These are phyloP conservation scores for Acarospora socialis DNA, from an alignment of 2,329 filamentous ascomycete genomes.

Conservation along the genomic window DNA sequence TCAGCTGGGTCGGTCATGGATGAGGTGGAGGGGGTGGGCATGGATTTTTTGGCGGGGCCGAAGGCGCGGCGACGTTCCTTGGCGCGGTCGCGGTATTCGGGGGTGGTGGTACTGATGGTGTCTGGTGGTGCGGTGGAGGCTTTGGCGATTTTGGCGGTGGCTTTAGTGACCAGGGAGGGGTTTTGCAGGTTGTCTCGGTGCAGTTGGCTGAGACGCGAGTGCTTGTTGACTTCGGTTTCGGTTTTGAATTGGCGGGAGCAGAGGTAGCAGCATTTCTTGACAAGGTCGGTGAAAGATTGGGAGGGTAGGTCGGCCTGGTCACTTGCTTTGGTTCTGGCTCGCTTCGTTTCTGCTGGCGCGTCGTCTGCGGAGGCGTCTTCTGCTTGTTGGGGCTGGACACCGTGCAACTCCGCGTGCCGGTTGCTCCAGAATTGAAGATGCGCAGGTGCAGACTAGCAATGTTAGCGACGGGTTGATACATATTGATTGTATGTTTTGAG, in stretches of 20 bases:
- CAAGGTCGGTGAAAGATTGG: conserved; percentile 47
- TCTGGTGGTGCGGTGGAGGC: conserved; percentile 6
- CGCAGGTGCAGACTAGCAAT: conserved; percentile 34
- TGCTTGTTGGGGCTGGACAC: conserved; percentile 23
- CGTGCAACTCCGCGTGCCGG: conserved; percentile 53
- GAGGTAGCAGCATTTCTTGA: conserved; percentile 45
- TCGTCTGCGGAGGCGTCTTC: not conserved
- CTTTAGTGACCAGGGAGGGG: conserved; percentile 27
- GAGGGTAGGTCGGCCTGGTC: conserved; percentile 20
- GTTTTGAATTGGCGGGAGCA: conserved; percentile 45
- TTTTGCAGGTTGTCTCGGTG: conserved; percentile 43
- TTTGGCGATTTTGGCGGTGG: conserved; percentile 25
- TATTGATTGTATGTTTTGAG: not conserved
- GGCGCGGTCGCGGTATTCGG: conserved; percentile 34
- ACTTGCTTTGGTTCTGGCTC: not conserved
- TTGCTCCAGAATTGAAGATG: conserved; percentile 60
- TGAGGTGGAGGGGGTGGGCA: conserved; percentile 14
- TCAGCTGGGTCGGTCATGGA: conserved; percentile 13
- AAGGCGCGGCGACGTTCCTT: conserved; percentile 32
- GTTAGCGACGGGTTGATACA: conserved; percentile 5
- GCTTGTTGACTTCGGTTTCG: conserved; percentile 40
- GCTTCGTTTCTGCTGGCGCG: too few species aligned
- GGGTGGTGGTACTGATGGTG: conserved; percentile 18
- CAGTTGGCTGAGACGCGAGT: conserved; percentile 44
- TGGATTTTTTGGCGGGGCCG: conserved; percentile 21